A percentile compares a stretch with the other conserved stretches of the same genome.
phyloP scores from a whole-genome alignment of 306 rosid genomes.

The Dalbergia oliveri region DNA sequence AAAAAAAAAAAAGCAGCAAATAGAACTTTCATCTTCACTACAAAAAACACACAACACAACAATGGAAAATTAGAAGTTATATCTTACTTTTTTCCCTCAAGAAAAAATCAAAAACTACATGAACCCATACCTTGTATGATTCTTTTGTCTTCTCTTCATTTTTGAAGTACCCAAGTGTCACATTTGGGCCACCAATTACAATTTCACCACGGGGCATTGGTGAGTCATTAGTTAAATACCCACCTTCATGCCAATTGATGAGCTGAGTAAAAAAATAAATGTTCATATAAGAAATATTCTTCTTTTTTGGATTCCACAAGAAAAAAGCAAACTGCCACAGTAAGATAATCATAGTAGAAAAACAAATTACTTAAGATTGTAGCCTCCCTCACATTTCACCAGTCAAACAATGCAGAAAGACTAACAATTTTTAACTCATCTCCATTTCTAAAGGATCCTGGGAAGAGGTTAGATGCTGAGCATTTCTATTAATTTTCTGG shows the following conservation, averaged over 20 bases:
- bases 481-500: conserved; percentile 15
- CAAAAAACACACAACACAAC: not conserved
- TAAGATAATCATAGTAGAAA: conserved; percentile 4
- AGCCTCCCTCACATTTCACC: conserved; percentile 10
- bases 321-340: not conserved
- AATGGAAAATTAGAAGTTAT: conserved; percentile 10
- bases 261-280: conserved; percentile 57
- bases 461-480: not conserved
- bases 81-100: not conserved
- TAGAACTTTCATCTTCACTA: conserved; percentile 24
- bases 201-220: conserved; percentile 94
- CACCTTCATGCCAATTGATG: conserved; percentile 90
- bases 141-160: conserved; percentile 87
- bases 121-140: conserved; percentile 72
- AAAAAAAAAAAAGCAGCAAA: not conserved
- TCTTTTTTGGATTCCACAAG: not conserved
- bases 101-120: not conserved
- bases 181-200: conserved; percentile 91
- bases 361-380: not conserved
- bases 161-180: conserved; percentile 88
- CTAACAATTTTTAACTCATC: not conserved
- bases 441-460: not conserved
- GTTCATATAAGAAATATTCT: conserved; percentile 25
- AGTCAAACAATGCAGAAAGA: not conserved
- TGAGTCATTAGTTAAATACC: conserved; percentile 68